These are phyloP conservation scores for Incumbomyces lentus DNA, from an alignment of 2,329 filamentous ascomycete genomes.

Conservation along the genomic window DNA sequence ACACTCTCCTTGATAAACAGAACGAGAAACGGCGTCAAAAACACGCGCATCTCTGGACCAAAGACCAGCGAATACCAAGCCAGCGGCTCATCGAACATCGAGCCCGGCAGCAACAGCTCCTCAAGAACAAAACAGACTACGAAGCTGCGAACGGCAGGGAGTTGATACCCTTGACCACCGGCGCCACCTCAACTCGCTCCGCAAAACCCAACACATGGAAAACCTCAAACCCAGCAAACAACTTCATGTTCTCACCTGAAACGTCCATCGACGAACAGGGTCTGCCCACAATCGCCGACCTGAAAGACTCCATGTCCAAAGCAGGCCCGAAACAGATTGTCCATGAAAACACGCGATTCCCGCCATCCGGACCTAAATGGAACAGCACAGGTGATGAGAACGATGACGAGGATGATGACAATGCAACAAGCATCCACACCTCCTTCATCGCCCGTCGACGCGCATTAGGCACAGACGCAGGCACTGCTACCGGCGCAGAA, in stretches of 20 bases:
- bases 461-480: slow-evolving; percentile 38
- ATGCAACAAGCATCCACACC: slow-evolving; percentile 68
- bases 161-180: slow-evolving; percentile 48
- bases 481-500: slow-evolving; percentile 53
- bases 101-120: slow-evolving; percentile 51
- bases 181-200: slow-evolving; percentile 56
- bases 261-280: slow-evolving; percentile 41
- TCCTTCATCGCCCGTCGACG: slow-evolving; percentile 56
- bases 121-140: slow-evolving; percentile 52
- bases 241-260: slow-evolving; percentile 64
- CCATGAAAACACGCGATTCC: slow-evolving; percentile 75
- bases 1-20: slow-evolving; percentile 79
- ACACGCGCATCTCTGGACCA: slow-evolving; percentile 74
- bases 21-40: slow-evolving; percentile 77
- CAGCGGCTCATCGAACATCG: slow-evolving; percentile 50
- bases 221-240: slow-evolving; percentile 58
- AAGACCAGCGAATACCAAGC: slow-evolving; percentile 65
- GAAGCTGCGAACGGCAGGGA: slow-evolving; percentile 48
- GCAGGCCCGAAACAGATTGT: slow-evolving; percentile 67
- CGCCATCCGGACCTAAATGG: slow-evolving; percentile 29
- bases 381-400: slow-evolving; percentile 9
- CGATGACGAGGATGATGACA: slow-evolving; percentile 40
- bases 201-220: slow-evolving; percentile 71
- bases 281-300: slow-evolving; percentile 52
- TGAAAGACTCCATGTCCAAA: slow-evolving; percentile 58